A percentile compares a stretch with the other conserved stretches of the same genome.
These are phyloP conservation scores for Stemphylium lycopersici DNA, from an alignment of 2,329 filamentous ascomycete species.

Conservation along the genomic window DNA sequence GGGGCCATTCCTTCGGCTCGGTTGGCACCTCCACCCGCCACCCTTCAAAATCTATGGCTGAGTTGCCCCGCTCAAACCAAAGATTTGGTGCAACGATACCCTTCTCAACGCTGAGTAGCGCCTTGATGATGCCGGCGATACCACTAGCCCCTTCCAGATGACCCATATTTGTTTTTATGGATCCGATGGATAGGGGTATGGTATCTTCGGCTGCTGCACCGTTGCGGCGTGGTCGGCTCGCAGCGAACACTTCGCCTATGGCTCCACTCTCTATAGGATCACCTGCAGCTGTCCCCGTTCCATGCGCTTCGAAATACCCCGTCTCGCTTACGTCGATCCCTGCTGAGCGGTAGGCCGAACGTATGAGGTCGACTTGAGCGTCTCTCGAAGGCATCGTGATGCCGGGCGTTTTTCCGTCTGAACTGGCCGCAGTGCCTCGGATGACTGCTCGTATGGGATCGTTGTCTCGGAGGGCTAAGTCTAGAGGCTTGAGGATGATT, in stretches of 20 bases:
- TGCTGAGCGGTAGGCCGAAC: conserved; percentile 45
- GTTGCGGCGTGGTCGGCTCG: conserved; percentile 3
- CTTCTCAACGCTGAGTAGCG: conserved; percentile 49
- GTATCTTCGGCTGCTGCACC: conserved; percentile 6
- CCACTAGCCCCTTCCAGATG: conserved; percentile 51
- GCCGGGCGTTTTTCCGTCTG: conserved; percentile 23
- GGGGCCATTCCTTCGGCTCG: conserved; percentile 22
- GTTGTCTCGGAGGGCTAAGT: conserved; percentile 22
- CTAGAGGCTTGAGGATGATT: conserved; percentile 35
- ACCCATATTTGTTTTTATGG: conserved; percentile 50
- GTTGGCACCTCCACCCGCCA: conserved; percentile 21
- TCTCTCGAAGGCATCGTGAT: conserved; percentile 48
- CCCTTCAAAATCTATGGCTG: conserved; percentile 18
- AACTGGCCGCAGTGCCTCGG: conserved; percentile 30
- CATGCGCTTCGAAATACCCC: conserved; percentile 34
- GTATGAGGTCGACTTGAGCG: conserved; percentile 46
- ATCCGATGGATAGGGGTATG: conserved; percentile 18
- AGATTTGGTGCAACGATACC: conserved; percentile 39
- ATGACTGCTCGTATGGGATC: conserved; percentile 40
- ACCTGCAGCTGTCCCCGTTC: conserved; percentile 38
- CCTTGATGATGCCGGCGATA: conserved; percentile 49
- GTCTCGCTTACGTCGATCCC: conserved; percentile 38
- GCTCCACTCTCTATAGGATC: conserved; percentile 26
- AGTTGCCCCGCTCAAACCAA: conserved; percentile 19
- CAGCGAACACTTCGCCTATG: conserved; percentile 13